Base-by-base conservation (phyloP, 768 basidiomycete species). In the Austroboletus eburneus region DNA sequence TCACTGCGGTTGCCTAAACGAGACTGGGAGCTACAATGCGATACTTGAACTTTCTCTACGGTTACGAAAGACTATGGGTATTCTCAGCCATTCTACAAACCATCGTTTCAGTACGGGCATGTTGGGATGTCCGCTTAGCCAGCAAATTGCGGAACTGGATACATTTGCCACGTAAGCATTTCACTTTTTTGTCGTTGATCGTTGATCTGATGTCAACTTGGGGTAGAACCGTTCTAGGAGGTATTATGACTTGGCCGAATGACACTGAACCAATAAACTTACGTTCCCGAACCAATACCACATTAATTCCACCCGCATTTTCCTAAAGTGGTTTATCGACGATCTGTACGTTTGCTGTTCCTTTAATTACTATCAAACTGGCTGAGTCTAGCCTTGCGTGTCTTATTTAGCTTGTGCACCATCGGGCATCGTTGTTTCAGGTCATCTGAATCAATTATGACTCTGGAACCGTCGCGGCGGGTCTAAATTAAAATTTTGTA, bases 31-130 rank as follows among this genome's bases (percentile, higher is more conserved):
- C 54, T 84, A 85, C 56, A 77, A 68, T 45, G 74, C 72, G n/a
- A 68, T 82, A 18, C 72, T 85, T 10, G 82, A 86, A 54, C 67
- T 86, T n/a, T 84, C 81, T 2, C 65, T 83, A 24, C 72, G 80
- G 42, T 72, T 86, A 18, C 73, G 81, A 18, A 79, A 74, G 55
- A 80, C 80, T 12, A 73, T 77, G n/a, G 72, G 79, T 43, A 66
- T 76, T 32, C 73, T 85, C 33, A 67, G 72, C 12, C 76, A 70
- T 34, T 76, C 76, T 16, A 56, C 74, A 17, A 65, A 63, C 32
- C 75, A 77, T 42, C 54, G 52, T 20, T 52, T 63, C 42, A 59
- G n/a, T n/a, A n/a, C 57, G 14, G 54, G 54, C 9, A n/a, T n/a
- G n/a, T n/a, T n/a, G n/a, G 36, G 52, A 9, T 76, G 74, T 51